Evolutionary conservation across 2,329 filamentous ascomycete species (phyloP), one percentile per base, ranked within the genome.

Genomic region (Aspergillus phoenicis): DNA sequence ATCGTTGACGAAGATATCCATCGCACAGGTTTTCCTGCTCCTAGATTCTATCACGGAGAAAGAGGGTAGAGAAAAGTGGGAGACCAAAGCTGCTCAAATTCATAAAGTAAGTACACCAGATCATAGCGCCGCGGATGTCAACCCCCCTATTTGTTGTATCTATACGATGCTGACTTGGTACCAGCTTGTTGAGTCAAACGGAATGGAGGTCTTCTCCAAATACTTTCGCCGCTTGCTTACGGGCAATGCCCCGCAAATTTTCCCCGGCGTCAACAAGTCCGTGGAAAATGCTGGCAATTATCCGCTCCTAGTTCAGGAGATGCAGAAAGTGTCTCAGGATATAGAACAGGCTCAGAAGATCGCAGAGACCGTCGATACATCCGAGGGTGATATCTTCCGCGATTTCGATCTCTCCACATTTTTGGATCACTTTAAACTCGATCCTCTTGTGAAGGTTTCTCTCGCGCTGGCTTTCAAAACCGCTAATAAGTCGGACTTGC

Each of bases 121-220:
- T 43, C 11, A 36, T 11, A 6, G 28, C 24, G 8, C 20, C 11
- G 5, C 26, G 10, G 15, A 28, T 28, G 5, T 39, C 8, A 30
- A 10, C 2, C 20, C 2, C 17, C 11, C 10, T 36, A 36, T 6
- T 36, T 36, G n/a, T 24, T 24, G 15, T 6, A 10, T 6, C 26
- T 36, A 6, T 3, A 5, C 22, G 36, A 53, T 53, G 55, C 55
- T 55, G 26, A 61, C 54, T 38, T 38, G 7, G 22, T 30, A 52
- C 7, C 65, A 97, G 91, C 88, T 98, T 77, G 90, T 98, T 81
- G 89, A 97, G 87, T 93, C 94, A 73, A 89, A 96, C 93, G 93
- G 93, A 75, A 99, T 99, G 94, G 96, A 99, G 84, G 93, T 97
- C 75, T 97, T 93, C 77, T 89, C 91, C 63, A 96, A 93, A 83